Evolutionary conservation across 305 asterid genomes (phyloP).

Genomic region (Fraxinus floribunda): DNA sequence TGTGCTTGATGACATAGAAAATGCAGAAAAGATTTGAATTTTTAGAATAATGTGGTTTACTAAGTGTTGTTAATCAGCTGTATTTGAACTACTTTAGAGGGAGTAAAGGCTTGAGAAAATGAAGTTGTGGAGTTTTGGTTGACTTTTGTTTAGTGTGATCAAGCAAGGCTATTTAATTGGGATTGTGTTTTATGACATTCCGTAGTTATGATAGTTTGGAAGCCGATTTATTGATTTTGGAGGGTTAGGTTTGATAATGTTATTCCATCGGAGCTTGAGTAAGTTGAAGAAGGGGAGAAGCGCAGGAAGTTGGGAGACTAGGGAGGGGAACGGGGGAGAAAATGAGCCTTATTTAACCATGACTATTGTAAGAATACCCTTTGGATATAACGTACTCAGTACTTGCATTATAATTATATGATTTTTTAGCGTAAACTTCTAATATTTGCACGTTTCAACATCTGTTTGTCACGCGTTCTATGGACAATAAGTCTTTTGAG

Average conservation of each 20-base stretch:
- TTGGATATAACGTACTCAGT: not conserved
- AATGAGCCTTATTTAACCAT: not conserved
- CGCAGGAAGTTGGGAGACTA: not conserved
- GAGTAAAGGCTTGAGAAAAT: not conserved
- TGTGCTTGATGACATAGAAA: not conserved
- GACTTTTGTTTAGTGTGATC: conserved; percentile 5
- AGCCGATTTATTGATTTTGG: not conserved
- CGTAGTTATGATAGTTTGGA: too few relatives aligned
- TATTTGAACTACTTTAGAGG: conserved; percentile 4
- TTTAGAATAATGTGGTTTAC: not conserved
- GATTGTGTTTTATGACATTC: not conserved
- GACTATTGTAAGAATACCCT: not conserved
- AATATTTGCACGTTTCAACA: not conserved
- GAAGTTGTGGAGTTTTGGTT: not conserved
- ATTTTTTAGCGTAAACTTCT: not conserved
- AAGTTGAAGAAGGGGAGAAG: not conserved
- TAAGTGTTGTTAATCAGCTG: not conserved
- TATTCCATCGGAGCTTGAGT: not conserved
- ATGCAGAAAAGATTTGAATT: not conserved
- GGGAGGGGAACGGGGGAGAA: not conserved
- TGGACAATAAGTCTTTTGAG: not conserved
- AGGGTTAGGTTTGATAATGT: not conserved
- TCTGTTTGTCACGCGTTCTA: not conserved
- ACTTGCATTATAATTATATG: not conserved
- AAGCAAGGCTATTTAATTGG: not conserved